Evolutionary conservation across 2,329 filamentous ascomycete species (phyloP), one percentile per base, ranked within the genome.

Genomic region (Aureobasidium namibiae): DNA sequence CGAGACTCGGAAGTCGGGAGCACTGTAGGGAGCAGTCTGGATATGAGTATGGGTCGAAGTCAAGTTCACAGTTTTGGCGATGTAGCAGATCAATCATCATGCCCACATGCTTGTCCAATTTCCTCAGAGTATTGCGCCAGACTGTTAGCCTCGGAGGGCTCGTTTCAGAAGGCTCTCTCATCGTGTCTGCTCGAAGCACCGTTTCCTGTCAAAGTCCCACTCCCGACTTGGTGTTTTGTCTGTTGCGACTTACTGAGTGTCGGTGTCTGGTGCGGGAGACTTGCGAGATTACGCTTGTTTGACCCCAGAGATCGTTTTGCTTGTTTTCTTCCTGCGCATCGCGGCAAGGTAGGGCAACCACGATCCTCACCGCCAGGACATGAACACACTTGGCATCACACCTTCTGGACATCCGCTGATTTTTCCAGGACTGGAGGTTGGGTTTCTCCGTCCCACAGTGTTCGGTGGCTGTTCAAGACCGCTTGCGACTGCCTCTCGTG

Each of bases 141-240:
- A 36, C 13, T 29, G n/a, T 14, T 45, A 45, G 42, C 29, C n/a
- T 8, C 11, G n/a, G 48, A 52, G 34, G 34, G n/a, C 34, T 33
- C 18, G 48, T 39, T 52, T 52, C 34, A 39, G 7, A 36, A 13
- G 26, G 23, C 18, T 39, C 48, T 34, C 34, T 10, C 48, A 39
- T 34, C 33, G 36, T n/a, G 18, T 29, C 36, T 36, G 14, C 31
- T 8, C 23, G 50, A 42, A 54, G 31, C 33, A 33, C 50, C 50
- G 50, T 54, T 54, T 38, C 16, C 50, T 54, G 50, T 54, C 50
- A 42, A 42, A 21, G 50, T 54, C 50, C 36, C 53, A 36, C 34
- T 13, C 31, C 18, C 29, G 21, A 34, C 18, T 36, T 21, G 41
- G 14, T 16, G 1, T 9, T 46, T 33, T 31, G 23, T 29, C 5